A percentile compares a stretch with the other conserved stretches of the same genome.
These are phyloP conservation scores for Boletus subparvulus DNA, from an alignment of 768 basidiomycete species.

Conservation along the genomic window DNA sequence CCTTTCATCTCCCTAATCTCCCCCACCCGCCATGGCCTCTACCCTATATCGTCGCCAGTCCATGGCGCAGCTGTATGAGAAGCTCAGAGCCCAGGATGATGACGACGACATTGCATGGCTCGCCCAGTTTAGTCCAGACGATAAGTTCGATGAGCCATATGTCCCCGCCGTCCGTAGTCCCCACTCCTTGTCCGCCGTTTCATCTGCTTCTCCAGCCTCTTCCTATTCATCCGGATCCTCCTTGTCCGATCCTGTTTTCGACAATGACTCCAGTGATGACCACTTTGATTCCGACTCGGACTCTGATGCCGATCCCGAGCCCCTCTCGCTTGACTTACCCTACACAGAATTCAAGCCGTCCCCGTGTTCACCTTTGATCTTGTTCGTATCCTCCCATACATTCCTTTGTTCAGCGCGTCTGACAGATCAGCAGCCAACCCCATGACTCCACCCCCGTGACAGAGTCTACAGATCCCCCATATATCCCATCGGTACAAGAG, in stretches of 20 bases:
- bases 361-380: conserved; percentile 20
- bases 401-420: conserved; percentile 9
- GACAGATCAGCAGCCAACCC: conserved; percentile 20
- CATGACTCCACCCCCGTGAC: background rate
- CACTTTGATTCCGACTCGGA: conserved; percentile 31
- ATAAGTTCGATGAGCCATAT: conserved; percentile 30
- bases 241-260: conserved; percentile 17
- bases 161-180: conserved; percentile 17
- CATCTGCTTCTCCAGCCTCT: conserved; percentile 29
- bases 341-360: conserved; percentile 7
- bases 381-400: conserved; percentile 17
- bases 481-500: conserved; percentile 10
- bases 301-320: conserved; percentile 29
- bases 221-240: conserved; percentile 25
- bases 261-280: conserved; percentile 27
- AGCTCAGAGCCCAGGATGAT: conserved; percentile 35
- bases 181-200: conserved; percentile 25
- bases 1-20: conserved; percentile 19
- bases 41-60: conserved; percentile 36
- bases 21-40: conserved; percentile 26
- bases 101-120: conserved; percentile 37
- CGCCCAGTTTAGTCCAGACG: conserved; percentile 35
- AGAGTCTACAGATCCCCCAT: conserved; percentile 13
- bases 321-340: conserved; percentile 17
- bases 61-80: conserved; percentile 37